Conservation (phyloP, 805 yeast genomes). For the Metschnikowia picachoensis region DNA sequence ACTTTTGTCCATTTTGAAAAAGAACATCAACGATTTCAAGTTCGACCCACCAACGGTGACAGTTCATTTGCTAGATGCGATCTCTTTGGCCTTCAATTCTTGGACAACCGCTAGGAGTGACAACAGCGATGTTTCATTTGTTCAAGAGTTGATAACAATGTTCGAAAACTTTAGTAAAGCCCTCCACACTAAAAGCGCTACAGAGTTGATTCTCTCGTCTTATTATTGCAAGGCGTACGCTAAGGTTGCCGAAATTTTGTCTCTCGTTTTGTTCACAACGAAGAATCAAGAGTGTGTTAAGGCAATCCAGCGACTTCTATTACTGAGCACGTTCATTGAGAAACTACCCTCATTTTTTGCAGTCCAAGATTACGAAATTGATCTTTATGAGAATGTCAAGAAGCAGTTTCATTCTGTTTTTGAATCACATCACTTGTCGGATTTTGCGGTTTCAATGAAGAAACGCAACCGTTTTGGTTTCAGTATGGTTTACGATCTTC, state of each 20-base stretch:
- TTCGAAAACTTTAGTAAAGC: slow-evolving; percentile 14
- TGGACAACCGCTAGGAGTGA: slow-evolving; percentile 65
- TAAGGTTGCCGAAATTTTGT: slow-evolving; percentile 70
- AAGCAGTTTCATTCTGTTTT: slow-evolving; percentile 46
- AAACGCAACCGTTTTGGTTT: slow-evolving; percentile 49
- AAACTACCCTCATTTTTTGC: slow-evolving; percentile 30
- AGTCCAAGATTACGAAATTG: slow-evolving; percentile 44
- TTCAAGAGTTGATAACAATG: slow-evolving; percentile 35
- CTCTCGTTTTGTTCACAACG: slow-evolving; percentile 63
- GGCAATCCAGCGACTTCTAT: slow-evolving; percentile 42
- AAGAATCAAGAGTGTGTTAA: slow-evolving; percentile 38
- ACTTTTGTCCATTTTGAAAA: slow-evolving; percentile 52
- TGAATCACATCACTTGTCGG: slow-evolving; percentile 44
- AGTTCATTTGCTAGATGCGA: slow-evolving; percentile 64
- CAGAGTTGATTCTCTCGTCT: slow-evolving; percentile 25
- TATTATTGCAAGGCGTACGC: slow-evolving; percentile 58
- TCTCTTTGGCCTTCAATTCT: slow-evolving; percentile 69
- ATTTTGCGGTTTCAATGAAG: slow-evolving; percentile 47
- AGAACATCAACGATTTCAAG: slow-evolving; percentile 48
- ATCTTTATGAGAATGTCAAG: slow-evolving; percentile 44
- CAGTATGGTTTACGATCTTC: slow-evolving; percentile 53
- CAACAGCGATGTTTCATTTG: slow-evolving; percentile 46
- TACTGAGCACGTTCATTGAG: slow-evolving; percentile 33
- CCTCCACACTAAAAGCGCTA: slow-evolving; percentile 3
- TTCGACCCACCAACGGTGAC: slow-evolving; percentile 60